Evolutionary conservation across 495 filamentous ascomycete species (phyloP).

Genomic region (Bathelium albidoporum): DNA sequence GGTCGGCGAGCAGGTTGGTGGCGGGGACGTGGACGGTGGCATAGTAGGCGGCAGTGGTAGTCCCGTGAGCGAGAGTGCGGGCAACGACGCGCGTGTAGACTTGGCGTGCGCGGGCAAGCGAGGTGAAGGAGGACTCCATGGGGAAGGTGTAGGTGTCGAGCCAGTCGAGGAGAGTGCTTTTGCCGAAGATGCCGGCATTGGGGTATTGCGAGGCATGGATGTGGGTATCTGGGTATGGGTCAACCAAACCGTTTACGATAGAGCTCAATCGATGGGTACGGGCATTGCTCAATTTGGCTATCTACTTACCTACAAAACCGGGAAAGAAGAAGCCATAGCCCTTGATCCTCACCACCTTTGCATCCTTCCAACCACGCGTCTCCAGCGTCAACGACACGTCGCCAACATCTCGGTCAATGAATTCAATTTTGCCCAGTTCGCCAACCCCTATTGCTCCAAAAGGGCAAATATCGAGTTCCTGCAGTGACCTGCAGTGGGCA

Average conservation of each 20-base stretch:
- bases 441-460: slow-evolving; percentile 59
- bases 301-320: slow-evolving; percentile 67
- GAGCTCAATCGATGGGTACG: not conserved
- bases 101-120: slow-evolving; percentile 38
- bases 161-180: slow-evolving; percentile 82
- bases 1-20: slow-evolving; percentile 78
- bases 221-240: slow-evolving; percentile 56
- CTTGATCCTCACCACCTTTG: slow-evolving; percentile 25
- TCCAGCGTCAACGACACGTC: slow-evolving; percentile 32
- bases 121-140: slow-evolving; percentile 61
- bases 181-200: slow-evolving; percentile 84
- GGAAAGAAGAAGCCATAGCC: slow-evolving; percentile 72
- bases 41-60: slow-evolving; percentile 85
- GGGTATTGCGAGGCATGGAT: slow-evolving; percentile 92
- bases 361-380: slow-evolving; percentile 39
- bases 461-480: slow-evolving; percentile 47
- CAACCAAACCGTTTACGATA: not conserved
- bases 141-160: slow-evolving; percentile 93
- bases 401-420: slow-evolving; percentile 36
- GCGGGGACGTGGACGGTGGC: slow-evolving; percentile 71
- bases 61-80: slow-evolving; percentile 77
- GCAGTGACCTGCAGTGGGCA: slow-evolving; percentile 45
- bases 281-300: not conserved
- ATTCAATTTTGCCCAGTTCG: slow-evolving; percentile 53
- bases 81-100: slow-evolving; percentile 67